Evolutionary conservation across 208 protist species (phyloP).

Genomic region (Borovskyia barvae): DNA sequence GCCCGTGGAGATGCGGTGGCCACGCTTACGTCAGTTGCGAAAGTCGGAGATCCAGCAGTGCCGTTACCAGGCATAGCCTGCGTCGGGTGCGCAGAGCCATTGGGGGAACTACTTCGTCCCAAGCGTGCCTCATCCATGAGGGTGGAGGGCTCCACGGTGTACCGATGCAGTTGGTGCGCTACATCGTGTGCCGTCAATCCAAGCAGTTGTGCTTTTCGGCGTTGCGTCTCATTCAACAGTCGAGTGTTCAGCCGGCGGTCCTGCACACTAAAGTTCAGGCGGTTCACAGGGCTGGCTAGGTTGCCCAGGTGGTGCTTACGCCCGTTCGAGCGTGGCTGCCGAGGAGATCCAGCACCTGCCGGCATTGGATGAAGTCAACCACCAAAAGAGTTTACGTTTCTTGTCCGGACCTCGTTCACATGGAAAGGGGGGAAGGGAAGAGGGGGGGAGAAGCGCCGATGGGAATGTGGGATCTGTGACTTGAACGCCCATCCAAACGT

Average conservation of each 20-base stretch:
- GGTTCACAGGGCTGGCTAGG: background rate
- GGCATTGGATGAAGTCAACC: background rate
- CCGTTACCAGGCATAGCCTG: no score
- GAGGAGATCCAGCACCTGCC: background rate
- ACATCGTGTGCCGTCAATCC: constrained; percentile 46
- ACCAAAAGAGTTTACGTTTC: background rate
- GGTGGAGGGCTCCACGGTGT: constrained; percentile 14
- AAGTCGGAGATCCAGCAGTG: no score
- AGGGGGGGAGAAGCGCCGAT: background rate
- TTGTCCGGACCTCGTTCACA: no score
- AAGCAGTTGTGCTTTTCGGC: constrained; percentile 56
- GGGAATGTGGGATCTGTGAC: background rate
- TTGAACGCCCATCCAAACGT: no score
- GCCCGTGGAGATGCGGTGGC: no score
- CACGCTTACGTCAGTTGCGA: no score
- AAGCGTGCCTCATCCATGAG: constrained; percentile 35
- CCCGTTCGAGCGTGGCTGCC: background rate
- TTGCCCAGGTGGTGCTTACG: constrained; percentile 2
- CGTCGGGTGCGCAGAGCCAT: no score
- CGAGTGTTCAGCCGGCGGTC: constrained; percentile 63
- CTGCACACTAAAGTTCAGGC: constrained; percentile 56
- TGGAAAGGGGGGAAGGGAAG: background rate
- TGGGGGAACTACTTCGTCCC: no score
- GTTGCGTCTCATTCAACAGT: constrained; percentile 43
- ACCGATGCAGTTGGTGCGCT: constrained; percentile 40